Percentiles rank a stretch among this genome's conserved stretches.
These are phyloP conservation scores for Fusarium nematophilum DNA, from an alignment of 2,329 filamentous ascomycete genomes.

Conservation along the genomic window DNA sequence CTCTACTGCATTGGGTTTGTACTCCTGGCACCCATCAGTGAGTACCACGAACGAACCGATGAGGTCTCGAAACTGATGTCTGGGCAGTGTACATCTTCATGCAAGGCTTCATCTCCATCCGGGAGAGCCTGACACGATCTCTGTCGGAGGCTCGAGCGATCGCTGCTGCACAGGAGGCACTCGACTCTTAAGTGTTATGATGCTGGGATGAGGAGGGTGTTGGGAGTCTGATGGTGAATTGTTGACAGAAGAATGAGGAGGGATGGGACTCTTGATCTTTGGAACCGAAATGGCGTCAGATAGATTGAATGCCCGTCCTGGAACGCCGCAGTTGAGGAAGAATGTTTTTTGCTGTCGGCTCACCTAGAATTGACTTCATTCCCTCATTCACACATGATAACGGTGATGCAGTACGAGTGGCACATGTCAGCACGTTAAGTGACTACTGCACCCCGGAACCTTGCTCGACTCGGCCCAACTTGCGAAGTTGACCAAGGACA, in stretches of 20 bases:
- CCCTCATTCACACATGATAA: neutral
- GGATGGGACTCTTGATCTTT: neutral
- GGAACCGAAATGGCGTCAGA: neutral
- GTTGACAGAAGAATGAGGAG: neutral
- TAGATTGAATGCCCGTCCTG: constrained; percentile 11
- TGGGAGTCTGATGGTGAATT: neutral
- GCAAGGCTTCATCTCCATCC: constrained; percentile 61
- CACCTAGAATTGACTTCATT: constrained; percentile 34
- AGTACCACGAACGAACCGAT: constrained; percentile 37
- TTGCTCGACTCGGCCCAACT: neutral
- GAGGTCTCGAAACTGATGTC: constrained; percentile 28
- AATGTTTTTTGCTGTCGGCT: neutral
- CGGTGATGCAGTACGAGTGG: neutral
- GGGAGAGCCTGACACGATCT: constrained; percentile 54
- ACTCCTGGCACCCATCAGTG: constrained; percentile 57
- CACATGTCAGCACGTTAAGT: neutral
- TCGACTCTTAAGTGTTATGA: constrained; percentile 28
- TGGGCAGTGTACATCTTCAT: constrained; percentile 59
- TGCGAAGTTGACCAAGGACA: neutral
- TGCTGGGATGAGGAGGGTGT: neutral
- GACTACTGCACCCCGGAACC: neutral
- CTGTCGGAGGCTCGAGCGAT: constrained; percentile 38
- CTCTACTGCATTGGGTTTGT: constrained; percentile 60
- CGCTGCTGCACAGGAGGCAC: constrained; percentile 39
- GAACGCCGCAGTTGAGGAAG: neutral